phyloP scores from a whole-genome alignment of 177 flowering plant genomes.

The Vitis hybrid region DNA sequence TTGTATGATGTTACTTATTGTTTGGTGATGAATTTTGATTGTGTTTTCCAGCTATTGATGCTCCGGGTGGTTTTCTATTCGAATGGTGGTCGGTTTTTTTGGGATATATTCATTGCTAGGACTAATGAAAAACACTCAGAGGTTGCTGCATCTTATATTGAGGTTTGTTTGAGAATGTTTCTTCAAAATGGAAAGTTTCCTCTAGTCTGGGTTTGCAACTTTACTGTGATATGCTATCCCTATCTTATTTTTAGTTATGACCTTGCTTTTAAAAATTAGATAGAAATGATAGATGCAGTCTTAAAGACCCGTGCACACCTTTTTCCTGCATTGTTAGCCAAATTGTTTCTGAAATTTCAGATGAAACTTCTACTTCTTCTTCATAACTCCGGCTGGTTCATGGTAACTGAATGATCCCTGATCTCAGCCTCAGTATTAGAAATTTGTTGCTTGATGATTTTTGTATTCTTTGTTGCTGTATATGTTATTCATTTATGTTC shows the following conservation, averaged over 20 bases:
- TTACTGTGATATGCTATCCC: neutral
- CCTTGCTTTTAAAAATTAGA: too few species aligned
- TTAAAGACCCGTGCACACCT: too few species aligned
- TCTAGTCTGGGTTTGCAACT: neutral
- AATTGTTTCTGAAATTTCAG: too few species aligned
- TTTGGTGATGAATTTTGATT: neutral
- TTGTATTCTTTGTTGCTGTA: too few species aligned
- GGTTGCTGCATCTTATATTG: conserved; percentile 91
- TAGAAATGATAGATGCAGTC: too few species aligned
- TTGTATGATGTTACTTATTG: neutral
- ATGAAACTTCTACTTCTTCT: too few species aligned
- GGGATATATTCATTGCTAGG: conserved; percentile 96
- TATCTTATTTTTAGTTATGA: neutral
- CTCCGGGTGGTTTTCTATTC: conserved; percentile 97
- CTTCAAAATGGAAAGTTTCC: neutral
- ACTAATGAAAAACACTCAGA: conserved; percentile 95
- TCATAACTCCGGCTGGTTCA: too few species aligned
- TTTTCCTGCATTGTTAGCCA: too few species aligned
- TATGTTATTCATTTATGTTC: too few species aligned
- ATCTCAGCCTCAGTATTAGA: too few species aligned
- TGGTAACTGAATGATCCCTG: too few species aligned
- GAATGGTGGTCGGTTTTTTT: conserved; percentile 99
- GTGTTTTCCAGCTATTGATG: conserved; percentile 80
- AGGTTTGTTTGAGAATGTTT: conserved; percentile 46
- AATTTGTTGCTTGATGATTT: too few species aligned